Base-by-base conservation (phyloP, 139 green algal genomes). In the Coelastrella sp. region DNA sequence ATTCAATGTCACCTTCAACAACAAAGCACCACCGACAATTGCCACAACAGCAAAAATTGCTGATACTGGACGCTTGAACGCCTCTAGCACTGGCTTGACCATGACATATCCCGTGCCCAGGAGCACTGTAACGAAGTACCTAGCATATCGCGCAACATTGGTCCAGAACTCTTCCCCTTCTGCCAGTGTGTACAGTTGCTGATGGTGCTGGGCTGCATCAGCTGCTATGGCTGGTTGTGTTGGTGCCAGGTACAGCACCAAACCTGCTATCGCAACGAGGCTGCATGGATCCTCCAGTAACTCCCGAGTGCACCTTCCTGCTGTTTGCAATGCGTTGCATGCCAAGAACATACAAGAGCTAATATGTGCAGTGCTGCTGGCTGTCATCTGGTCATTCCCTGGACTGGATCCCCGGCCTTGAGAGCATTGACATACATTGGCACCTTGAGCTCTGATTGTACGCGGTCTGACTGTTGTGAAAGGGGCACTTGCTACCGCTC, bases 111-210 rank as follows among this genome's bases (percentile, higher is more conserved):
- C 95, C 8, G 95, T 98, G n/a, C 95, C 95, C 32, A 97, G 77
- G 86, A 98, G 93, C 62, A 98, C 94, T 4, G 94, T 95, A 19
- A 98, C 92, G 73, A 98, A 98, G 84, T 96, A 98, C 38, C 92
- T 92, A 17, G 90, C 86, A 79, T 98, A 98, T 51, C 92, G 86
- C 27, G 85, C 84, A 1, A 98, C 88, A 87, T 98, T 98, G 72
- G 64, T 83, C 90, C 87, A 96, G 53, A 98, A 95, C 7, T 95
- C 92, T 34, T 64, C 53, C 34, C 91, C 90, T 67, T 95, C 93
- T 40, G 91, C 91, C 5, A 96, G 50, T 25, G 86, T 84, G 5
- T 69, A 78, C 23, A 91, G 8, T 3, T 77, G 81, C 41, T 84
- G 64, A 13, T 74, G 41, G 34, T 74, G 66, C 34, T 74, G 66